These are phyloP conservation scores for Datura wrightii DNA, from an alignment of 257 asterid genomes.

Conservation along the genomic window DNA sequence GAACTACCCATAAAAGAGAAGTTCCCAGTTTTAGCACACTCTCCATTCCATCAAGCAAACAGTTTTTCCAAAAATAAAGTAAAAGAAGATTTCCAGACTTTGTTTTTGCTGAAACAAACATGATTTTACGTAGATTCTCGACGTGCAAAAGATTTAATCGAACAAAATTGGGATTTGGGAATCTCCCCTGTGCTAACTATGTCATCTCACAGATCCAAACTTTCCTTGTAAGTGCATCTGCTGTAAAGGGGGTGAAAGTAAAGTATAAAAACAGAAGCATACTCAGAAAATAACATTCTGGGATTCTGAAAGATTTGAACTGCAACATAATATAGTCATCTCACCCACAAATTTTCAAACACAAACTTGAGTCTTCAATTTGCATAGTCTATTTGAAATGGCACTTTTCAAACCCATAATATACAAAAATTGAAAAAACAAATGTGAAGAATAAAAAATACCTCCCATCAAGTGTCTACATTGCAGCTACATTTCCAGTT, in stretches of 20 bases:
- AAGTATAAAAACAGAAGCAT: not conserved
- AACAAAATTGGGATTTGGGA: too few species aligned
- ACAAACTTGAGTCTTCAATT: conserved; percentile 23
- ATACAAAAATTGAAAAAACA: conserved; percentile 42
- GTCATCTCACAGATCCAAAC: too few species aligned
- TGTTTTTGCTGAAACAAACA: not conserved
- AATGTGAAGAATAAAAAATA: conserved; percentile 28
- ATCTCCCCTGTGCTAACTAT: too few species aligned
- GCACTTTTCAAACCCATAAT: conserved; percentile 41
- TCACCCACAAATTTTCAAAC: not conserved
- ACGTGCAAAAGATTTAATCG: too few species aligned
- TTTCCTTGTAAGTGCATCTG: too few species aligned
- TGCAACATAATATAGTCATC: not conserved
- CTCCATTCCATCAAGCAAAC: not conserved
- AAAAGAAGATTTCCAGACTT: not conserved
- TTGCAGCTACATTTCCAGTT: conserved; percentile 38
- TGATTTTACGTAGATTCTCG: not conserved
- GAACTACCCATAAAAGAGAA: not conserved
- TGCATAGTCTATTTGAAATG: not conserved
- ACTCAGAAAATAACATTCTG: not conserved
- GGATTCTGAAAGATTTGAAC: not conserved
- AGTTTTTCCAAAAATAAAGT: not conserved
- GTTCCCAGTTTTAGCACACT: not conserved
- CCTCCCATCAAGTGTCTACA: not conserved
- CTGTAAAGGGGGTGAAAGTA: too few species aligned